These are phyloP conservation scores for Angomonas desouzai DNA, from an alignment of 208 protist species.

Conservation along the genomic window DNA sequence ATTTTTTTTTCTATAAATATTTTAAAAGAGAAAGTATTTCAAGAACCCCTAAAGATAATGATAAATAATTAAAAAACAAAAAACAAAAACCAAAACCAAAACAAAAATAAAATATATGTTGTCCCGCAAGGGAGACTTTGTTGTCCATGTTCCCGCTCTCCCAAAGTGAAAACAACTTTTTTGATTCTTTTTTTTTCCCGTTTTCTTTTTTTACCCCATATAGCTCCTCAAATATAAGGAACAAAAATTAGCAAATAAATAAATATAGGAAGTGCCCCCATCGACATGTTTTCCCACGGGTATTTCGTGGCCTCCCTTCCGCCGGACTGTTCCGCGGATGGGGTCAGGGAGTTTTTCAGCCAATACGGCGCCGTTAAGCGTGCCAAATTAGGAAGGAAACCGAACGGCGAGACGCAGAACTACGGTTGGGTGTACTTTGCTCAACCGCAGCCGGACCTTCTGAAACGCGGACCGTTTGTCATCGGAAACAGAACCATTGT, in stretches of 20 bases:
- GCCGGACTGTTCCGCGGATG: not conserved
- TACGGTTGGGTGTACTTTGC: constrained; percentile 20
- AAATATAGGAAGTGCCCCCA: too few relatives aligned
- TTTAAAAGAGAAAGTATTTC: constrained; percentile 18
- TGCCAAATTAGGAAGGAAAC: not conserved
- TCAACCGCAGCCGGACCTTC: constrained; percentile 4
- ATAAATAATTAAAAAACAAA: constrained; percentile 15
- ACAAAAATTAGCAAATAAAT: not conserved
- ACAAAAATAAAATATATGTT: not conserved
- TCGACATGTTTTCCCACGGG: not conserved
- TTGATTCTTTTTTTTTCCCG: not conserved
- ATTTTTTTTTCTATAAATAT: constrained; percentile 15
- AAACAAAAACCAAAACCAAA: constrained; percentile 9
- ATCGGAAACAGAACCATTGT: not conserved
- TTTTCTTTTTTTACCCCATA: not conserved
- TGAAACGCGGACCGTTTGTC: constrained; percentile 11
- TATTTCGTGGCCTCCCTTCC: constrained; percentile 22
- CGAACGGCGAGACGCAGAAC: constrained; percentile 6
- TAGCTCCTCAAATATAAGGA: not conserved
- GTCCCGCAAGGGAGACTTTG: too few relatives aligned
- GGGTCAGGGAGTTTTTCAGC: constrained; percentile 12
- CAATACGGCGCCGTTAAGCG: constrained; percentile 15
- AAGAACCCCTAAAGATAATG: constrained; percentile 10
- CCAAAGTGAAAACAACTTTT: too few relatives aligned
- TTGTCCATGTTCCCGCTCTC: too few relatives aligned